Conservation (phyloP, 805 yeast genomes). For the Kodamaea restingae region DNA sequence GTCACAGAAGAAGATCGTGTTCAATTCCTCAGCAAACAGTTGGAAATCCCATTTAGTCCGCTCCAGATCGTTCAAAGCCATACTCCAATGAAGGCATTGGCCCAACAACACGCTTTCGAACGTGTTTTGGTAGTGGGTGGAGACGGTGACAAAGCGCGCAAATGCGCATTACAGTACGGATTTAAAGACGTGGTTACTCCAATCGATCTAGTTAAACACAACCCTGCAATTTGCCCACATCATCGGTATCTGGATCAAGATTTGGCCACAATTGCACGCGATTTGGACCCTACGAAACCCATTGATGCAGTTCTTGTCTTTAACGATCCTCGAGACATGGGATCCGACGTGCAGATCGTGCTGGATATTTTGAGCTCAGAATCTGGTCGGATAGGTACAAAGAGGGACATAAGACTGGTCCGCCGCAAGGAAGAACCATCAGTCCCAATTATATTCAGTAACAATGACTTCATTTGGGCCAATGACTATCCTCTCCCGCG, state of each 20-base stretch:
- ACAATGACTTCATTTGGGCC: slow-evolving; percentile 85
- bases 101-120: slow-evolving; percentile 40
- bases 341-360: slow-evolving; percentile 76
- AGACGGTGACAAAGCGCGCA: slow-evolving; percentile 59
- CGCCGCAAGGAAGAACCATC: slow-evolving; percentile 7
- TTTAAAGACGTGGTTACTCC: slow-evolving; percentile 72
- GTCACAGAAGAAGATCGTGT: slow-evolving; percentile 60
- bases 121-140: slow-evolving; percentile 87
- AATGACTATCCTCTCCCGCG: slow-evolving; percentile 74
- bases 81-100: slow-evolving; percentile 72
- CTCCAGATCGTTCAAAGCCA: slow-evolving; percentile 80
- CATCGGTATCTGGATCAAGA: slow-evolving; percentile 49
- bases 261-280: slow-evolving; percentile 21
- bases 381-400: slow-evolving; percentile 62
- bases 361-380: slow-evolving; percentile 65
- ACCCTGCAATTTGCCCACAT: slow-evolving; percentile 65
- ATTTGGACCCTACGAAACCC: slow-evolving; percentile 29
- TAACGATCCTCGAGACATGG: slow-evolving; percentile 87
- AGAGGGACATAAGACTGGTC: slow-evolving; percentile 23
- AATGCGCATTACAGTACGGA: slow-evolving; percentile 74
- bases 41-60: slow-evolving; percentile 46
- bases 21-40: slow-evolving; percentile 42
- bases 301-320: slow-evolving; percentile 79
- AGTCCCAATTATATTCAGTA: slow-evolving; percentile 74
- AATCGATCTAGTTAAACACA: slow-evolving; percentile 60